Evolutionary conservation across 129 eudicot genomes (phyloP), one percentile per base, ranked within the genome.

Genomic region (Flaveria trinervia): DNA sequence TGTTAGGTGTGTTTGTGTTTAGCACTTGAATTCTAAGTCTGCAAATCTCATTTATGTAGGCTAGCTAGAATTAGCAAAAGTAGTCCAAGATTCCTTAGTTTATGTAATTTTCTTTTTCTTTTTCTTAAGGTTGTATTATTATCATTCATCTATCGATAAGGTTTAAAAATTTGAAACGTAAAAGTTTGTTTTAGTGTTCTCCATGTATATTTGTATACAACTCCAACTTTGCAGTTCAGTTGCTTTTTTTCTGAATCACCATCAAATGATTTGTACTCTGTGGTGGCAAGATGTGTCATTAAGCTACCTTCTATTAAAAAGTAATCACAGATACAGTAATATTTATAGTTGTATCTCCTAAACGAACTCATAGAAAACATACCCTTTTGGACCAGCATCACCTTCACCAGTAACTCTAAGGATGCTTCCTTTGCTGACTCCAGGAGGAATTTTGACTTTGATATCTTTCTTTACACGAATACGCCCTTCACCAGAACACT

Each of bases 351-450:
- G 20, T 56, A 56, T 56, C 43, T 28, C 52, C 51, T 55, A 12
- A 43, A 23, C 43, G 10, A 26, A 15, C 2, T 28, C n/a, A 39
- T 44, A 45, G 18, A 28, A 49, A 14, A 61, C 83, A 65, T 91
- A 93, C 98, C 98, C 98, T 80, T 86, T 94, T 73, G 93, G 93
- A 71, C 97, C 99, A 26, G 99, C 96, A 91, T 94, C 99, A 83
- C 99, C 99, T 85, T 94, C 99, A 71, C 97, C 96, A 43, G 96
- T 80, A 69, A 94, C 99, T 84, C 97, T 87, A 12, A 94, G 88
- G 71, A 94, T 87, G 68, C 99, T 94, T 55, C 99, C 99, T 60
- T 87, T 91, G 82, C 88, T 85, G 30, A 94, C 99, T 70, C 99
- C 99, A 11, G 99, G 92, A 49, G 99, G 99, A 79, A 94, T 86